Percentiles rank a stretch among this genome's conserved stretches.
Conservation (phyloP, 2,329 filamentous ascomycete genomes). For the Curvularia sp. region DNA sequence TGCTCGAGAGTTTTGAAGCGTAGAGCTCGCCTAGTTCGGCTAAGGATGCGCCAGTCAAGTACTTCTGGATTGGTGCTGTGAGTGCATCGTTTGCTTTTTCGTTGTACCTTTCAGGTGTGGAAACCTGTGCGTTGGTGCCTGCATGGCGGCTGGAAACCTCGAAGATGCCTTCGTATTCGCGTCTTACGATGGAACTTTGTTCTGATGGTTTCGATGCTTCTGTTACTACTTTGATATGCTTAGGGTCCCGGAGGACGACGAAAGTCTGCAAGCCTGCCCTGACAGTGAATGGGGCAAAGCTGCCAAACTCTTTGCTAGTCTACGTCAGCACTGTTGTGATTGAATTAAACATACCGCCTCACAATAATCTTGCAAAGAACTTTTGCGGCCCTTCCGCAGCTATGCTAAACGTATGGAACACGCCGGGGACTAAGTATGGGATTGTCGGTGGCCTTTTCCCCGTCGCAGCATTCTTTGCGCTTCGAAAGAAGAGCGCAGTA, state of each 20-base stretch:
- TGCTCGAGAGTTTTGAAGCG: slow-evolving; percentile 29
- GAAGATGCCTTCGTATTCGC: background rate
- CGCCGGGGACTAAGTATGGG: slow-evolving; percentile 33
- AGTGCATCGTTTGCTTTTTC: slow-evolving; percentile 12
- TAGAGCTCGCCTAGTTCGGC: slow-evolving; percentile 25
- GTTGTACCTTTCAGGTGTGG: background rate
- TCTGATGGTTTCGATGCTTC: slow-evolving; percentile 8
- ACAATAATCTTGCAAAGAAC: slow-evolving; percentile 39
- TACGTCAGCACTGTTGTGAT: slow-evolving; percentile 10
- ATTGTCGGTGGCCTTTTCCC: slow-evolving; percentile 32
- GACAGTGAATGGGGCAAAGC: slow-evolving; percentile 34
- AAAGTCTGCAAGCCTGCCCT: slow-evolving; percentile 30
- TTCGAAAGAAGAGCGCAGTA: slow-evolving; percentile 28
- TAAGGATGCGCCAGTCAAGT: slow-evolving; percentile 27
- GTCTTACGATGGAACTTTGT: background rate
- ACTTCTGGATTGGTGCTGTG: slow-evolving; percentile 17
- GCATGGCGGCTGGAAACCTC: background rate
- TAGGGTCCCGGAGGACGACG: slow-evolving; percentile 31
- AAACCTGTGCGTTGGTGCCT: background rate
- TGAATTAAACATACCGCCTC: background rate
- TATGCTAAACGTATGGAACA: slow-evolving; percentile 34
- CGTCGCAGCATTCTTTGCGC: slow-evolving; percentile 14
- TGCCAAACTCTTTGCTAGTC: slow-evolving; percentile 34
- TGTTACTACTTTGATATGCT: slow-evolving; percentile 30
- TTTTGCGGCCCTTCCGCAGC: slow-evolving; percentile 28